These are phyloP conservation scores for Curvularia eragrostidis DNA, from an alignment of 2,329 filamentous ascomycete species.

Conservation along the genomic window DNA sequence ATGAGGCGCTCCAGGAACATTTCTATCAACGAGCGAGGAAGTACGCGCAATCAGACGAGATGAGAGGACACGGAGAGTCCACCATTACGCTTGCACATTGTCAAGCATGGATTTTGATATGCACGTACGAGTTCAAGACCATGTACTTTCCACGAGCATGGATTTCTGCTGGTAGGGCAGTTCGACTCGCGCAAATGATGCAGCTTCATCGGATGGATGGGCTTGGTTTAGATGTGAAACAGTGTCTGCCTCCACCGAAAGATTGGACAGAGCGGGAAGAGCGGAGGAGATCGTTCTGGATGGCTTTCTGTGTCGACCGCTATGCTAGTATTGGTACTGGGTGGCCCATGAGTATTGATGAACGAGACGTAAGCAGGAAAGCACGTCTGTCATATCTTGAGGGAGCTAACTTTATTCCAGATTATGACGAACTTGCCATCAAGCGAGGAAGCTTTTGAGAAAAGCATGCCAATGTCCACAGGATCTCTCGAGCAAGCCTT, in stretches of 20 bases:
- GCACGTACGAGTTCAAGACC: constrained; percentile 91
- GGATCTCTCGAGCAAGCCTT: constrained; percentile 73
- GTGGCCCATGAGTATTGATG: constrained; percentile 95
- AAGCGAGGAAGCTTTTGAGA: constrained; percentile 83
- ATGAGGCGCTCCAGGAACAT: constrained; percentile 76
- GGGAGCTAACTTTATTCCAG: constrained; percentile 42
- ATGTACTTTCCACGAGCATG: constrained; percentile 97
- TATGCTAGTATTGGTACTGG: constrained; percentile 96
- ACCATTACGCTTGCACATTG: constrained; percentile 86
- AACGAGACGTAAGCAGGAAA: constrained; percentile 71
- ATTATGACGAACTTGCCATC: constrained; percentile 85
- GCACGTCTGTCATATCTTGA: not conserved
- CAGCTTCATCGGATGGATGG: constrained; percentile 88
- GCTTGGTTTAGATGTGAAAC: constrained; percentile 84
- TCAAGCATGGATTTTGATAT: constrained; percentile 81
- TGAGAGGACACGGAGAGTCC: constrained; percentile 89
- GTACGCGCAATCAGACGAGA: constrained; percentile 86
- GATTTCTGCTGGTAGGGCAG: constrained; percentile 85
- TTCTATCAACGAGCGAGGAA: constrained; percentile 91
- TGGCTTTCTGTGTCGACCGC: constrained; percentile 86
- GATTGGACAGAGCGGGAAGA: constrained; percentile 97
- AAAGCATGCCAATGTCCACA: constrained; percentile 76
- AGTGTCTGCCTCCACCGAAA: constrained; percentile 81
- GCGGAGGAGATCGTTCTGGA: constrained; percentile 90
- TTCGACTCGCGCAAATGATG: constrained; percentile 89